Evolutionary conservation across 768 basidiomycete genomes (phyloP).

Genomic region (Pulveroboletus sp.): DNA sequence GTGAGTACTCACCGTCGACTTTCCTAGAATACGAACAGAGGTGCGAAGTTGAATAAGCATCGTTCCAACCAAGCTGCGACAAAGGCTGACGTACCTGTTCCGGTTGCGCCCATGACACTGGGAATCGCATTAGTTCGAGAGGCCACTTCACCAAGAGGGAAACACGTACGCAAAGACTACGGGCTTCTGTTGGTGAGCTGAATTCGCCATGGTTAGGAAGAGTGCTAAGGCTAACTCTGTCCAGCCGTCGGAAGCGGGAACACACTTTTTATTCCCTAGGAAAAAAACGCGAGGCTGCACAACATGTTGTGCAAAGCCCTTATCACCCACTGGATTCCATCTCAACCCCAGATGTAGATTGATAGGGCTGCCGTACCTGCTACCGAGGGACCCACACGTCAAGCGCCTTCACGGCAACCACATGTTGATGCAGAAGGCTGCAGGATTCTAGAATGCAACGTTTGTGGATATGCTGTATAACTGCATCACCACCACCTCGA

Average conservation of each 20-base stretch:
- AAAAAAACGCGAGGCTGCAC: neutral
- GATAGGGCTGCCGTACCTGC: neutral
- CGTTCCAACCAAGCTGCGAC: neutral
- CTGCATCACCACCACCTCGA: neutral
- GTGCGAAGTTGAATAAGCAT: neutral
- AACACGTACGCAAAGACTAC: slow-evolving; percentile 5
- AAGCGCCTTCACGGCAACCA: no score
- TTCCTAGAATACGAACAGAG: neutral
- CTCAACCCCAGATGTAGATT: neutral
- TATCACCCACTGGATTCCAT: neutral
- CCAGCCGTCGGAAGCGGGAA: neutral
- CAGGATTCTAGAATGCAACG: no score
- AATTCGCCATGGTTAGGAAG: neutral
- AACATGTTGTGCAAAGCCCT: neutral
- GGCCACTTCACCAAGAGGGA: neutral
- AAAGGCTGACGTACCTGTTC: slow-evolving; percentile 2
- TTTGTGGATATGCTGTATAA: neutral
- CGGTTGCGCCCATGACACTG: slow-evolving; percentile 11
- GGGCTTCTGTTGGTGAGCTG: neutral
- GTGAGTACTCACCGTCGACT: slow-evolving; percentile 6
- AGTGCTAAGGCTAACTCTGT: neutral
- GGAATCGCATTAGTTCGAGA: neutral
- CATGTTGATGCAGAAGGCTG: no score
- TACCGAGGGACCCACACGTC: neutral
- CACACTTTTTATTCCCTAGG: neutral